Percentiles rank a stretch among this genome's conserved stretches.
Evolutionary conservation across 441 rosid genomes (phyloP).

Genomic region (Adansonia rubrostipa): DNA sequence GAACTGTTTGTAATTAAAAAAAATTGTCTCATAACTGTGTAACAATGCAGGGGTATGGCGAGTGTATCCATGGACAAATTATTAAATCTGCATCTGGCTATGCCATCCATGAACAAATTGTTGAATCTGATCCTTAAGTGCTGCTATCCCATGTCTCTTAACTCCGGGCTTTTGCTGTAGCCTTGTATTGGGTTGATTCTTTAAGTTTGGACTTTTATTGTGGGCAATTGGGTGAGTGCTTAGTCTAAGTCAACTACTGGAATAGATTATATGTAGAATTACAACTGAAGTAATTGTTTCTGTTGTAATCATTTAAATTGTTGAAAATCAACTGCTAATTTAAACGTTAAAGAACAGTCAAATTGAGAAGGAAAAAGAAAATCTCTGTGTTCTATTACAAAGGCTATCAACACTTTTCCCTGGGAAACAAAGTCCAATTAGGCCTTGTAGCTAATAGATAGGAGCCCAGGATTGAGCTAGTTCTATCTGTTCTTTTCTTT

Average conservation of each 20-base stretch:
- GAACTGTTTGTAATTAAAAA: background rate
- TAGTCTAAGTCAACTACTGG: constrained; percentile 12
- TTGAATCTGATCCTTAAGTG: background rate
- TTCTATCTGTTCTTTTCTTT: background rate
- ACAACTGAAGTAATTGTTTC: background rate
- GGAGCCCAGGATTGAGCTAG: background rate
- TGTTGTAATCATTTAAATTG: background rate
- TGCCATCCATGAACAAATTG: background rate
- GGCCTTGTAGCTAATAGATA: background rate
- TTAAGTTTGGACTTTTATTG: background rate
- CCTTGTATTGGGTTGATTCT: background rate
- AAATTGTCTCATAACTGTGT: background rate
- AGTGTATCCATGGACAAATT: background rate
- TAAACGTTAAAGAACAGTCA: background rate
- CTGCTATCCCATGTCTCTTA: background rate
- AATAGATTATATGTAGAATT: background rate
- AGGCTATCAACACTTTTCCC: background rate
- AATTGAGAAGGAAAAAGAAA: background rate
- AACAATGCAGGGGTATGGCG: background rate
- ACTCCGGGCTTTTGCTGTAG: background rate
- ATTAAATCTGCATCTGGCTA: constrained; percentile 2
- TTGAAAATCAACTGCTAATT: background rate
- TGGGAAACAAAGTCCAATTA: background rate
- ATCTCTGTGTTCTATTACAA: background rate
- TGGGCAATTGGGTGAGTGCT: background rate